Percentiles rank a stretch among this genome's conserved stretches.
phyloP scores from a whole-genome alignment of 192 early-diverging fungal genomes.

The Backusella sp. region DNA sequence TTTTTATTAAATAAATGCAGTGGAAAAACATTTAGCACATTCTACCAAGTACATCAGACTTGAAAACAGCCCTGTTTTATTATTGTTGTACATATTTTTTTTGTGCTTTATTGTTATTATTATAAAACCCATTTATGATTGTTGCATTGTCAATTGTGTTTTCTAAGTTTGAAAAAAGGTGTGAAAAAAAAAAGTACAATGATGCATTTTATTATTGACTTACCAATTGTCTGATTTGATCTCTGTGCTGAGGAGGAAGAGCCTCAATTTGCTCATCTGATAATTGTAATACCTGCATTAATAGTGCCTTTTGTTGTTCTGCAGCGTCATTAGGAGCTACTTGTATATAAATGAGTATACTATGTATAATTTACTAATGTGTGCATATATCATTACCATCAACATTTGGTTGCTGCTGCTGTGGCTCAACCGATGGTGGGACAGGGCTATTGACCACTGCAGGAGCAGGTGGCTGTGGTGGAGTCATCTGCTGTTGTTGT shows the following conservation, averaged over 20 bases:
- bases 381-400: background rate
- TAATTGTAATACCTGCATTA: conserved; percentile 79
- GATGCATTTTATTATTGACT: background rate
- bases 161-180: conserved; percentile 3
- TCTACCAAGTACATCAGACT: no score
- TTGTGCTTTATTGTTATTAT: background rate
- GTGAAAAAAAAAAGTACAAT: background rate
- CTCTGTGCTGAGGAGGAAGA: conserved; percentile 77
- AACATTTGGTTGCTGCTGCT: background rate
- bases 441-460: background rate
- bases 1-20: no score
- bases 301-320: conserved; percentile 69
- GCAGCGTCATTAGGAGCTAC: conserved; percentile 25
- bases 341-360: background rate
- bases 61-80: background rate
- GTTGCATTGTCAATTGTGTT: conserved; percentile 24
- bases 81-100: background rate
- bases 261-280: conserved; percentile 78
- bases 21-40: no score
- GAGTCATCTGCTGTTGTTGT: background rate
- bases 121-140: background rate
- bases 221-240: conserved; percentile 67
- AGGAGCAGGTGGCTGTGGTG: background rate
- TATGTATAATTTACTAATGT: background rate
- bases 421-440: background rate